Evolutionary conservation across 2,329 filamentous ascomycete genomes (phyloP).

Genomic region (Penicillium digitatum): DNA sequence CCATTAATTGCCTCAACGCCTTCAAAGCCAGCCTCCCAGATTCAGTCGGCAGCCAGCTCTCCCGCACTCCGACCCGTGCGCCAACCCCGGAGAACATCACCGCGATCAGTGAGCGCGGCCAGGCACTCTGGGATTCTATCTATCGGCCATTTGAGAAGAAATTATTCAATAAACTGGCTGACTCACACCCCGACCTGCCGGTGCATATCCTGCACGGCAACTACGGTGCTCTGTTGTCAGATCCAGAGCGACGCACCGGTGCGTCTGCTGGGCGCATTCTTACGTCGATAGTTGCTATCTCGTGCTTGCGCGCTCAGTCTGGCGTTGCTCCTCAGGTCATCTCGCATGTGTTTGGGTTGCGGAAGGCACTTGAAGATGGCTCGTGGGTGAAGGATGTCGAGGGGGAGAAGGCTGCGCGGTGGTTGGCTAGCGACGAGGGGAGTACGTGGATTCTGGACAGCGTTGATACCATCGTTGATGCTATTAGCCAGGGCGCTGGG

Average conservation of each 20-base stretch:
- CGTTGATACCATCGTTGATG: slow-evolving; percentile 58
- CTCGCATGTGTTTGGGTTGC: slow-evolving; percentile 74
- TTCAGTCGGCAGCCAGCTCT: slow-evolving; percentile 53
- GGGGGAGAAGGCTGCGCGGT: slow-evolving; percentile 53
- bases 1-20: slow-evolving; percentile 74
- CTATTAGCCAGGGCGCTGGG: slow-evolving; percentile 46
- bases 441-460: slow-evolving; percentile 60
- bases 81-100: slow-evolving; percentile 54
- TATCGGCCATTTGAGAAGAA: slow-evolving; percentile 72
- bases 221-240: slow-evolving; percentile 69
- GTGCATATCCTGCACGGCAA: slow-evolving; percentile 73
- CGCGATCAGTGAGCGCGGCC: slow-evolving; percentile 56
- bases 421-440: slow-evolving; percentile 63
- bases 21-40: slow-evolving; percentile 62
- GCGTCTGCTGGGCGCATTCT: slow-evolving; percentile 62
- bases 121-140: slow-evolving; percentile 68
- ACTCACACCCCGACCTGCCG: slow-evolving; percentile 76
- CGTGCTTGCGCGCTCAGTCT: slow-evolving; percentile 72
- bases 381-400: slow-evolving; percentile 29
- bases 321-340: slow-evolving; percentile 79
- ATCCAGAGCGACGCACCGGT: slow-evolving; percentile 50
- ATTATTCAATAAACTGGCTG: slow-evolving; percentile 65
- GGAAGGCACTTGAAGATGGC: slow-evolving; percentile 71
- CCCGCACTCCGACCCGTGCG: slow-evolving; percentile 54
- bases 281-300: slow-evolving; percentile 69